Base-by-base conservation (phyloP, 768 basidiomycete species). In the Sistotremastrum niveocremeum region DNA sequence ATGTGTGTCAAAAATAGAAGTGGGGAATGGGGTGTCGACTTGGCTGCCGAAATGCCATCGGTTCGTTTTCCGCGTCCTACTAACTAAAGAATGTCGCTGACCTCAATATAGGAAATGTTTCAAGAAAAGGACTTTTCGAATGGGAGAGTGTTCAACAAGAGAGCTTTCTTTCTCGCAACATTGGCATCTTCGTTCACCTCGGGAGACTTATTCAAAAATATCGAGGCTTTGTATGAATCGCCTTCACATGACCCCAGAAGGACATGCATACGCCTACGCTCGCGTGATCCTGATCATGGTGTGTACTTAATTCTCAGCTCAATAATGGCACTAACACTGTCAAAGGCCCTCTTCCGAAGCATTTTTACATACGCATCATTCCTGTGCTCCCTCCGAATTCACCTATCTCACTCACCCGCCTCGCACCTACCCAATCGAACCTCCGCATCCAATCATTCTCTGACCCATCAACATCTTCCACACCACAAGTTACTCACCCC, bases 71-170 rank as follows among this genome's bases (percentile, higher is more conserved):
- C 2, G 29, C 11, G 37, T 10, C 7, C 4, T 41, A 11, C 46
- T 34, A 36, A 34, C 39, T 34, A 8, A 34, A 30, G 9, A 5
- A 11, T 12, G 9, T 10, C 39, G 51, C 12, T 48, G 5, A 20
- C 39, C 32, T 4, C 46, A 12, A 12, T 34, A 4, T 46, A 85
- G 84, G 60, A 54, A 41, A 66, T 95, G n/a, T 93, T 98, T 56
- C 88, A 94, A 66, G 88, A 93, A 56, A 99, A 98, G 59, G 93
- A 98, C 57, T 87, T 89, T 52, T 68, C 90, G 47, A 82, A 91
- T 57, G 75, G 79, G 6, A 77, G 95, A 7, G 90, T 84, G 60
- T 93, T 94, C 59, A 84, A 93, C 58, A 98, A 98, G 58, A 72
- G 87, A 36, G 81, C 88, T 0, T 90, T 84, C 58, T 99, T 88